A percentile compares a stretch with the other conserved stretches of the same genome.
phyloP scores from a whole-genome alignment of 169 alveolate species.

The Plasmodium blacklocki region DNA sequence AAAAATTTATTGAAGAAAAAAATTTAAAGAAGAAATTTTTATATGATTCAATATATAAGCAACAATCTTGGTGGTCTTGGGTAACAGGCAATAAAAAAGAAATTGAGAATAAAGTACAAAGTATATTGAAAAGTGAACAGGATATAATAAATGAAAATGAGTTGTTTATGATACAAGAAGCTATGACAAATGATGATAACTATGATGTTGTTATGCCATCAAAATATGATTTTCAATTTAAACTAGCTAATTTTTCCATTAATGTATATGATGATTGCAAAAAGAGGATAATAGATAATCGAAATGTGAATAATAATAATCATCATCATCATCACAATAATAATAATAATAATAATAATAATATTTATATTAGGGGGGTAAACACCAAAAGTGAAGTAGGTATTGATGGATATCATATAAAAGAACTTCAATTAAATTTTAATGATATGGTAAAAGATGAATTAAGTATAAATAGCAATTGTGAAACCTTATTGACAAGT shows the following conservation, averaged over 20 bases:
- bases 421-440: background rate
- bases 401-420: background rate
- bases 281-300: background rate
- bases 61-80: slow-evolving; percentile 86
- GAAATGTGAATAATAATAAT: background rate
- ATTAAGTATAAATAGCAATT: slow-evolving; percentile 6
- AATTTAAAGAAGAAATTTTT: slow-evolving; percentile 79
- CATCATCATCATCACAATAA: background rate
- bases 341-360: background rate
- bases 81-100: slow-evolving; percentile 79
- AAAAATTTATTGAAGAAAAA: slow-evolving; percentile 79
- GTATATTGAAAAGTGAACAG: slow-evolving; percentile 74
- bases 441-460: background rate
- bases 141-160: slow-evolving; percentile 77
- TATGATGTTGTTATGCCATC: slow-evolving; percentile 82
- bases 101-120: slow-evolving; percentile 74
- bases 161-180: slow-evolving; percentile 78
- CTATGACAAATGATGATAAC: slow-evolving; percentile 77
- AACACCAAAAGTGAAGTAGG: background rate
- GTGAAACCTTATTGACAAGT: slow-evolving; percentile 17
- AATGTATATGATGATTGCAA: slow-evolving; percentile 77
- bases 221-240: slow-evolving; percentile 77
- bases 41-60: slow-evolving; percentile 78
- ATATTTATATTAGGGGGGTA: background rate
- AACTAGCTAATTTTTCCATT: slow-evolving; percentile 77